These are phyloP conservation scores for Epichloe sylvatica DNA, from an alignment of 2,329 filamentous ascomycete species.

Conservation along the genomic window DNA sequence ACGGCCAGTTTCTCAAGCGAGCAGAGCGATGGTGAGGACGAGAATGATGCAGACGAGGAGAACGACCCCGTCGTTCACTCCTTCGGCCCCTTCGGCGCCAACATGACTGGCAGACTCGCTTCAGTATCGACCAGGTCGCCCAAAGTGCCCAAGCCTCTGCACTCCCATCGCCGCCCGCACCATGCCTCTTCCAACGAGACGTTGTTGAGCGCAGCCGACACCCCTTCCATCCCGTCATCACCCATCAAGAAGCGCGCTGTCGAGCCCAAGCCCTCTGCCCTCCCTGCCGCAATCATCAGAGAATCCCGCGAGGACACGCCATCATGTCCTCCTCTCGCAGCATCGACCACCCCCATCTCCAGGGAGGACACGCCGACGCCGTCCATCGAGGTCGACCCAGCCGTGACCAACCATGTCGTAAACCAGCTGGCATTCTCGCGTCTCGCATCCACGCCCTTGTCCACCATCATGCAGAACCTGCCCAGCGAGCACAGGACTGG, in stretches of 20 bases:
- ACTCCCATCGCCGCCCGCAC: constrained; percentile 13
- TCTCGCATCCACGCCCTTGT: constrained; percentile 79
- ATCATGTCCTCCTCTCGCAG: constrained; percentile 12
- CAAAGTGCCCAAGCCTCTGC: constrained; percentile 21
- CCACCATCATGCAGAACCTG: constrained; percentile 76
- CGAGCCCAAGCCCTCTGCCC: not conserved
- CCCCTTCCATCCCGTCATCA: constrained; percentile 12
- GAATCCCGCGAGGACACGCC: constrained; percentile 7
- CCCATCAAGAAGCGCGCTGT: constrained; percentile 10
- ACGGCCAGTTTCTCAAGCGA: constrained; percentile 45
- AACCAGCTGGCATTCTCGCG: constrained; percentile 95
- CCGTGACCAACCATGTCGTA: constrained; percentile 68
- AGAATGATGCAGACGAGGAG: constrained; percentile 71
- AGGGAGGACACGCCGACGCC: constrained; percentile 10
- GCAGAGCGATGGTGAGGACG: constrained; percentile 42
- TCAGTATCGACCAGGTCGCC: constrained; percentile 62
- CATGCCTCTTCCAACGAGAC: constrained; percentile 12
- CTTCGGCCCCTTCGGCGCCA: constrained; percentile 78
- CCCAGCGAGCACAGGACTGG: constrained; percentile 49
- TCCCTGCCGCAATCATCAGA: not conserved
- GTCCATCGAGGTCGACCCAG: constrained; percentile 24
- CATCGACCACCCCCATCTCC: constrained; percentile 9
- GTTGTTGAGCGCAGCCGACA: constrained; percentile 10
- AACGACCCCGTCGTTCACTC: constrained; percentile 89
- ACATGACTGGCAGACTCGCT: constrained; percentile 69